phyloP scores from a whole-genome alignment of 2,329 filamentous ascomycete species.

The Periglandula ipomoeae region DNA sequence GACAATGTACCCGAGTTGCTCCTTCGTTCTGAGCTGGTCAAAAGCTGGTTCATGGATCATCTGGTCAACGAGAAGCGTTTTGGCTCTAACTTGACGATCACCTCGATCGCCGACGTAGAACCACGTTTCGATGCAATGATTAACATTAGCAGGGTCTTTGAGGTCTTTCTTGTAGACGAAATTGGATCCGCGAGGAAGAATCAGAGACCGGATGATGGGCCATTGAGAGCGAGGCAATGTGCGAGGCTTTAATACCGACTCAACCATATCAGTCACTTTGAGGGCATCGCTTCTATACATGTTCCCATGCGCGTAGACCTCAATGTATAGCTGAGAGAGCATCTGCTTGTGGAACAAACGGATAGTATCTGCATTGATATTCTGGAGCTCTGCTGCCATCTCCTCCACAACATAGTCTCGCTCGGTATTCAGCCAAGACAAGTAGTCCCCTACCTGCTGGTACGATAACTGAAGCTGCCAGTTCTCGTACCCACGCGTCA shows the following conservation, averaged over 20 bases:
- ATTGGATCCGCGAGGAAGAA: conserved; percentile 72
- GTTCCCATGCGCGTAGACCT: conserved; percentile 85
- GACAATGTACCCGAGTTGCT: conserved; percentile 95
- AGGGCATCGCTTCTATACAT: conserved; percentile 89
- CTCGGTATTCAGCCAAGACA: conserved; percentile 69
- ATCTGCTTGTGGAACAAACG: conserved; percentile 71
- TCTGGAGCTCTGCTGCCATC: conserved; percentile 64
- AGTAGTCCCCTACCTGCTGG: conserved; percentile 77
- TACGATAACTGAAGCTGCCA: conserved; percentile 84
- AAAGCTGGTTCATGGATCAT: conserved; percentile 91
- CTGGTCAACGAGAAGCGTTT: conserved; percentile 74
- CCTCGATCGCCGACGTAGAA: conserved; percentile 60
- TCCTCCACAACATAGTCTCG: conserved; percentile 73
- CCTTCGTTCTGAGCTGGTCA: conserved; percentile 89
- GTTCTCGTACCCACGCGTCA: conserved; percentile 70
- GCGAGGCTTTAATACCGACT: conserved; percentile 66
- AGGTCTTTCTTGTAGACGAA: conserved; percentile 73
- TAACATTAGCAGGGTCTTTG: conserved; percentile 81
- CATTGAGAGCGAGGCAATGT: conserved; percentile 69
- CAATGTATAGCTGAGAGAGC: conserved; percentile 75
- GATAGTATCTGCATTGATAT: conserved; percentile 65
- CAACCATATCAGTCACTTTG: conserved; percentile 73
- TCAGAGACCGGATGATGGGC: conserved; percentile 66
- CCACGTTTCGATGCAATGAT: conserved; percentile 75
- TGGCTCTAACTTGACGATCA: conserved; percentile 63